A percentile compares a stretch with the other conserved stretches of the same genome.
Conservation (phyloP, 228 moss, liverwort and hornwort genomes). For the Sphagnum fallax region DNA sequence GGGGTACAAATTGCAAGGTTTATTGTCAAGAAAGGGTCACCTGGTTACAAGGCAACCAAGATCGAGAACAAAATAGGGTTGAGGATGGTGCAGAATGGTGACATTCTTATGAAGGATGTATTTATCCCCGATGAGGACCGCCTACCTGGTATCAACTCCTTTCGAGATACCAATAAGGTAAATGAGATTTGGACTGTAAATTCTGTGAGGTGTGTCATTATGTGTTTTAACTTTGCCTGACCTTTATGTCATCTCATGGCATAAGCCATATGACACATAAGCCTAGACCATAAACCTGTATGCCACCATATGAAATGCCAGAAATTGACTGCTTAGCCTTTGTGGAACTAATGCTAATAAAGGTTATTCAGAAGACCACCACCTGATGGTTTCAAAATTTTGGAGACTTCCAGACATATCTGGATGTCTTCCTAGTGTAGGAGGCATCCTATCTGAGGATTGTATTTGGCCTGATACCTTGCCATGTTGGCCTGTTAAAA, state of each 20-base stretch:
- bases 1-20: slow-evolving; percentile 27
- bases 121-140: slow-evolving; percentile 81
- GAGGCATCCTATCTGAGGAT: no score
- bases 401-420: neutral
- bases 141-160: slow-evolving; percentile 76
- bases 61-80: slow-evolving; percentile 96
- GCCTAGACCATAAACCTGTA: no score
- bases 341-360: no score
- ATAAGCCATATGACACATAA: no score
- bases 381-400: neutral
- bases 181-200: neutral
- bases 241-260: no score
- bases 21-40: slow-evolving; percentile 74
- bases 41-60: slow-evolving; percentile 78
- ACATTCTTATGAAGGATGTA: slow-evolving; percentile 60
- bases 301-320: no score
- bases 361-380: neutral
- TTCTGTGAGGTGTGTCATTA: no score
- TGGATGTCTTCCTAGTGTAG: neutral
- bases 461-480: neutral
- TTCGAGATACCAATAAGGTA: slow-evolving; percentile 84
- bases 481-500: neutral
- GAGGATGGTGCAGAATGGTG: slow-evolving; percentile 95
- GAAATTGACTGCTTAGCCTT: no score
- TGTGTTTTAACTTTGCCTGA: no score